phyloP scores from a whole-genome alignment of 257 asterid species.

The Echium plantagineum region DNA sequence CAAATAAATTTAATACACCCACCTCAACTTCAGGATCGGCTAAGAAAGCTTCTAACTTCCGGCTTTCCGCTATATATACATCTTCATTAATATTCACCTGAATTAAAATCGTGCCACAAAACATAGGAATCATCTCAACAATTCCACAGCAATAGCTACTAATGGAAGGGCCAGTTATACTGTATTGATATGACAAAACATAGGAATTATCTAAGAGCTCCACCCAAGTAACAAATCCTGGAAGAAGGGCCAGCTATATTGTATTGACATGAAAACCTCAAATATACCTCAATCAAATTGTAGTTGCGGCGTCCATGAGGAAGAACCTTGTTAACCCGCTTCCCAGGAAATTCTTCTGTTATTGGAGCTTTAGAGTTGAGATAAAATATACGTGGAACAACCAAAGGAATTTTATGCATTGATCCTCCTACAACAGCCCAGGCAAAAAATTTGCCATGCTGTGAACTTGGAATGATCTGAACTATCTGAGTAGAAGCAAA shows the following conservation, averaged over 20 bases:
- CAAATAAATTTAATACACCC: constrained; percentile 11
- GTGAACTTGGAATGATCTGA: constrained; percentile 67
- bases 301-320: constrained; percentile 85
- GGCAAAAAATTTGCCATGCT: constrained; percentile 72
- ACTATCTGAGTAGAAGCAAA: constrained; percentile 41
- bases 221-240: not conserved
- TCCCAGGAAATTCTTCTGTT: constrained; percentile 94
- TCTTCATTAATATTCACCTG: constrained; percentile 87
- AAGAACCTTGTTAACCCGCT: constrained; percentile 78
- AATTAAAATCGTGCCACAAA: constrained; percentile 7
- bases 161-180: not conserved
- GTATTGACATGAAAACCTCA: not conserved
- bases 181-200: not conserved
- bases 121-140: not conserved
- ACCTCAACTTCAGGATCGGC: constrained; percentile 99
- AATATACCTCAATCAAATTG: constrained; percentile 76
- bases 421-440: constrained; percentile 89
- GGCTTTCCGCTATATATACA: constrained; percentile 76
- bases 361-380: constrained; percentile 93
- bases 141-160: not conserved
- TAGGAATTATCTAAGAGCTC: not conserved
- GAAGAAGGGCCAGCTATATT: not conserved
- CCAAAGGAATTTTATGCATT: constrained; percentile 72
- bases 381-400: constrained; percentile 74
- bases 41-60: constrained; percentile 81